These are phyloP conservation scores for Colletotrichum sp. DNA, from an alignment of 2,329 filamentous ascomycete species.

Conservation along the genomic window DNA sequence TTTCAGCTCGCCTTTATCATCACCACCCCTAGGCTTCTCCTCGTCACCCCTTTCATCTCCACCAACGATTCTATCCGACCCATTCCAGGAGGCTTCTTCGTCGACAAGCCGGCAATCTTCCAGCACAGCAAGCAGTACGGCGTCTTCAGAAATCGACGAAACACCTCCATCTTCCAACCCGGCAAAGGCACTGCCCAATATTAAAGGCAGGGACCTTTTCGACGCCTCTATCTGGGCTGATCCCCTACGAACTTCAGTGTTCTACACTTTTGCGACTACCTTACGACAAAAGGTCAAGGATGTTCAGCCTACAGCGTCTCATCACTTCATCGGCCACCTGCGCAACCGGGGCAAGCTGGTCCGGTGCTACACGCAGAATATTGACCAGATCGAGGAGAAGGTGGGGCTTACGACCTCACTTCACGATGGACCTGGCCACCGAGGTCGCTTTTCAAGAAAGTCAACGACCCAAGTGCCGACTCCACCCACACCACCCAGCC, in stretches of 20 bases:
- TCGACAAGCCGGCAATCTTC: slow-evolving; percentile 37
- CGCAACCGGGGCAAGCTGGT: slow-evolving; percentile 72
- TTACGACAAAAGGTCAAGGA: slow-evolving; percentile 67
- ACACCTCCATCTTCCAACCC: slow-evolving; percentile 44
- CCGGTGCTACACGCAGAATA: slow-evolving; percentile 77
- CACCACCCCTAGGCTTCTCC: slow-evolving; percentile 34
- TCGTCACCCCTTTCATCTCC: slow-evolving; percentile 65
- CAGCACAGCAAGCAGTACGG: slow-evolving; percentile 39
- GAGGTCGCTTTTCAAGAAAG: slow-evolving; percentile 62
- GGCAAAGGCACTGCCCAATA: slow-evolving; percentile 53
- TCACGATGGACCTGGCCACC: slow-evolving; percentile 64
- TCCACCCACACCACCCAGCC: not conserved
- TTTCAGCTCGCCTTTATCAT: slow-evolving; percentile 41
- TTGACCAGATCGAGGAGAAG: slow-evolving; percentile 75
- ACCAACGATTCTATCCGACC: slow-evolving; percentile 57
- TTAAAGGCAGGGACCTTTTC: slow-evolving; percentile 76
- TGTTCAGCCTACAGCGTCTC: slow-evolving; percentile 68
- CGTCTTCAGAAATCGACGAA: slow-evolving; percentile 51
- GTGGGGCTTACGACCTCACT: slow-evolving; percentile 71
- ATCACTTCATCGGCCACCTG: slow-evolving; percentile 72
- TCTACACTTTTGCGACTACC: slow-evolving; percentile 75
- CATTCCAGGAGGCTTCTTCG: slow-evolving; percentile 44
- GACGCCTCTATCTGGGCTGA: slow-evolving; percentile 74
- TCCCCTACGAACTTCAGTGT: slow-evolving; percentile 70
- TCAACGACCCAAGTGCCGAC: slow-evolving; percentile 34